phyloP scores from a whole-genome alignment of 2,329 filamentous ascomycete genomes.

The Cladosporium sp. region DNA sequence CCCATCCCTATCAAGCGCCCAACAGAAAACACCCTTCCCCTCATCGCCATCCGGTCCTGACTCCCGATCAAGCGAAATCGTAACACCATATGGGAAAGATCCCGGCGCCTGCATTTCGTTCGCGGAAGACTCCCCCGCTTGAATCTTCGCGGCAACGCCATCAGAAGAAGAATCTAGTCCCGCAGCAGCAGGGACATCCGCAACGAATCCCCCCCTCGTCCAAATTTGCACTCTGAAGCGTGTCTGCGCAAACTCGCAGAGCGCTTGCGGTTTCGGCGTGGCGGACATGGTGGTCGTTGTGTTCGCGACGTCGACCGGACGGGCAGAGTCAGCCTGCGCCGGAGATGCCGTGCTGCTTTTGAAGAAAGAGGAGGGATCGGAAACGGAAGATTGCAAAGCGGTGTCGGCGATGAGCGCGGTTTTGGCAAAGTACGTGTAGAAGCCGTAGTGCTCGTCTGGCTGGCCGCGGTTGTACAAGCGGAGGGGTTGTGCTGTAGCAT shows the following conservation, averaged over 20 bases:
- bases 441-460: conserved; percentile 83
- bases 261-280: conserved; percentile 26
- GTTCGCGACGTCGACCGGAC: background rate
- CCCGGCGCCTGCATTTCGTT: conserved; percentile 54
- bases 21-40: conserved; percentile 62
- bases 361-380: background rate
- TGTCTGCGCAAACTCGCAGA: conserved; percentile 62
- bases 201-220: conserved; percentile 43
- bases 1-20: conserved; percentile 49
- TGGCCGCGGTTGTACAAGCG: conserved; percentile 81
- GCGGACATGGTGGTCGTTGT: background rate
- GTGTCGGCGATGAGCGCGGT: conserved; percentile 68
- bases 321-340: background rate
- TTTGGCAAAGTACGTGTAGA: conserved; percentile 89
- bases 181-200: background rate
- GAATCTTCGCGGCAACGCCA: too few species aligned
- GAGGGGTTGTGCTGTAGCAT: conserved; percentile 70
- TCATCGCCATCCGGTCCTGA: conserved; percentile 49
- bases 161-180: background rate
- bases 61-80: conserved; percentile 60
- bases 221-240: conserved; percentile 64
- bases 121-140: conserved; percentile 35
- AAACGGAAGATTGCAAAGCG: conserved; percentile 28
- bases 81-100: conserved; percentile 62
- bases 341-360: background rate